A percentile compares a stretch with the other conserved stretches of the same genome.
Conservation (phyloP, 345 rosid genomes). For the Lepidium aucheri region DNA sequence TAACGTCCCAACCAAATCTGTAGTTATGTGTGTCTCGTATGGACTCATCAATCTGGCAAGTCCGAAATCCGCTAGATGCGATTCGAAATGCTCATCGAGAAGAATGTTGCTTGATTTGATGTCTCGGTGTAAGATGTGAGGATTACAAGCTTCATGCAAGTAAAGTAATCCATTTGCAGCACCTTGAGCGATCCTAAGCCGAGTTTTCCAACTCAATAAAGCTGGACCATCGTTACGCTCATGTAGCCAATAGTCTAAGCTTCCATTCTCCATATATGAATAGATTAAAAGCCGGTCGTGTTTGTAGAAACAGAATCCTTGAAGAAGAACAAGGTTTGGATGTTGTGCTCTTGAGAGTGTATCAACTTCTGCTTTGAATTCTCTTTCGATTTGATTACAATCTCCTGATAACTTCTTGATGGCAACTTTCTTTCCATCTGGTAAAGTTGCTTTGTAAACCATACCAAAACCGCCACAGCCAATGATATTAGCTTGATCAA, state of each 20-base stretch:
- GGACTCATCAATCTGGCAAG: conserved; percentile 71
- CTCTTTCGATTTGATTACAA: conserved; percentile 82
- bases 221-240: conserved; percentile 68
- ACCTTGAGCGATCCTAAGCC: conserved; percentile 67
- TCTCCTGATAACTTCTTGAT: conserved; percentile 79
- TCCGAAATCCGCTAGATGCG: conserved; percentile 90
- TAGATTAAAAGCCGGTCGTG: conserved; percentile 63
- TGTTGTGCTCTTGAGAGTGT: conserved; percentile 84
- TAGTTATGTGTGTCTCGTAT: conserved; percentile 70
- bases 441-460: conserved; percentile 67
- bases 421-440: conserved; percentile 62
- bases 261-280: conserved; percentile 83
- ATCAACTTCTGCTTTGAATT: conserved; percentile 81
- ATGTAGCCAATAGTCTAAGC: conserved; percentile 90
- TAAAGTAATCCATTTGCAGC: conserved; percentile 63
- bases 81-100: conserved; percentile 57
- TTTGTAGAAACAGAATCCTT: conserved; percentile 61
- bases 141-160: conserved; percentile 75
- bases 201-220: conserved; percentile 45
- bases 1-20: conserved; percentile 82
- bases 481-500: conserved; percentile 69
- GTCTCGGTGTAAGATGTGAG: conserved; percentile 80
- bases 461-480: conserved; percentile 93
- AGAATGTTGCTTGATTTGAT: conserved; percentile 85
- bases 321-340: conserved; percentile 72